These are phyloP conservation scores for Stylonectria norvegica DNA, from an alignment of 2,329 filamentous ascomycete genomes.

Conservation along the genomic window DNA sequence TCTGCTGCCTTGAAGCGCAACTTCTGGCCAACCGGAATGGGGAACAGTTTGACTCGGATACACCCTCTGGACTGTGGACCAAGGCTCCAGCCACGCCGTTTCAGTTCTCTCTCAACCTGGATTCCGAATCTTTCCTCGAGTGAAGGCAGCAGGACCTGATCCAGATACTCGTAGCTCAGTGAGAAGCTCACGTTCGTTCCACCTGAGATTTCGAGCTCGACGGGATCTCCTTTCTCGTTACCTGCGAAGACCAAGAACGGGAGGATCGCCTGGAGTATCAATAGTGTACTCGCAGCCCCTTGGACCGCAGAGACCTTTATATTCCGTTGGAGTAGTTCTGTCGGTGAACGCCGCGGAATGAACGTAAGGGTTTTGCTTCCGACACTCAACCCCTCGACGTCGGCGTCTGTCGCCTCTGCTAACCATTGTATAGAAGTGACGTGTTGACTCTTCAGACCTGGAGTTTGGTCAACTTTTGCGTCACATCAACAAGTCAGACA, in stretches of 20 bases:
- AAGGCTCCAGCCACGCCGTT: slow-evolving; percentile 49
- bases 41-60: slow-evolving; percentile 41
- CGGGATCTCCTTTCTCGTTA: slow-evolving; percentile 39
- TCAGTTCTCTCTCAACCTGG: slow-evolving; percentile 42
- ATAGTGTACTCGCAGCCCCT: slow-evolving; percentile 50
- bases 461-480: not conserved
- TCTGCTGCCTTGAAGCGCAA: slow-evolving; percentile 35
- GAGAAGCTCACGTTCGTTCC: slow-evolving; percentile 59
- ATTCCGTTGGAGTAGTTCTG: slow-evolving; percentile 38
- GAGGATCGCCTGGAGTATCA: slow-evolving; percentile 59
- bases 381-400: slow-evolving; percentile 47
- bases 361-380: slow-evolving; percentile 52
- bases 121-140: slow-evolving; percentile 51
- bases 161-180: slow-evolving; percentile 58
- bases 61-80: slow-evolving; percentile 41
- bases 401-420: slow-evolving; percentile 48
- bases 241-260: slow-evolving; percentile 56
- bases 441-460: slow-evolving; percentile 60
- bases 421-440: slow-evolving; percentile 54
- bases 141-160: slow-evolving; percentile 57
- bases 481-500: not conserved
- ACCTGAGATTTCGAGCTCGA: slow-evolving; percentile 51
- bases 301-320: slow-evolving; percentile 50
- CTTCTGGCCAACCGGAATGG: slow-evolving; percentile 31
- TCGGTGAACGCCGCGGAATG: slow-evolving; percentile 38